Evolutionary conservation across 306 rosid species (phyloP), one percentile per base, ranked within the genome.

Genomic region (Mucuna pruriens): DNA sequence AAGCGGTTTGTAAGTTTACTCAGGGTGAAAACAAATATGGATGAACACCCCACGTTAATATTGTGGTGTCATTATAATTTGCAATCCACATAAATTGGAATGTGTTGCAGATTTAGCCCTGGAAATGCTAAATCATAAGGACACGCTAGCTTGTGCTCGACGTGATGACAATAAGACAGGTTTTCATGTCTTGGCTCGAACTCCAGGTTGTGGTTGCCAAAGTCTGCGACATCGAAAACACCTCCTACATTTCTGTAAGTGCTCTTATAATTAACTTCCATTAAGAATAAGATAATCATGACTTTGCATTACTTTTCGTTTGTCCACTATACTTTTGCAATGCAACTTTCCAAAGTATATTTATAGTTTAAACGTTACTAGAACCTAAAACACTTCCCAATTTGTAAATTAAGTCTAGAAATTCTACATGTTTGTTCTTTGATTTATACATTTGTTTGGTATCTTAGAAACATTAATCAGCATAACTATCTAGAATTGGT

Each of bases 161-260:
- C 74, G 45, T 42, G 58, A 1, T 2, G 16, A 29, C 4, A 0
- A 16, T 0, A 63, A 71, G 81, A 86, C 89, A 5, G 83, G 74
- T 3, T 83, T 86, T 63, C 89, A 86, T 57, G 51, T 83, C 22
- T 62, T 86, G 83, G 87, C 89, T 55, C 77, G 85, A 26, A 86
- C 65, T 61, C 55, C 68, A 3, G 6, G 3, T 65, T 78, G 78
- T 9, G 38, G 29, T 20, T 73, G 78, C 68, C 61, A 23, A 49
- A 40, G n/a, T n/a, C n/a, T 1, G n/a, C 10, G 33, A 7, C 16
- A 7, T 62, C n/a, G 64, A 6, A 83, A 61, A 58, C 51, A 45
- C 4, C 79, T 62, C 76, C 82, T 84, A 3, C n/a, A 26, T 31
- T 33, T 63, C 40, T 31, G 69, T 63, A 63, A 63, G 44, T 63